Evolutionary conservation across 2,329 filamentous ascomycete genomes (phyloP).

Genomic region (Xylaria polymorpha): DNA sequence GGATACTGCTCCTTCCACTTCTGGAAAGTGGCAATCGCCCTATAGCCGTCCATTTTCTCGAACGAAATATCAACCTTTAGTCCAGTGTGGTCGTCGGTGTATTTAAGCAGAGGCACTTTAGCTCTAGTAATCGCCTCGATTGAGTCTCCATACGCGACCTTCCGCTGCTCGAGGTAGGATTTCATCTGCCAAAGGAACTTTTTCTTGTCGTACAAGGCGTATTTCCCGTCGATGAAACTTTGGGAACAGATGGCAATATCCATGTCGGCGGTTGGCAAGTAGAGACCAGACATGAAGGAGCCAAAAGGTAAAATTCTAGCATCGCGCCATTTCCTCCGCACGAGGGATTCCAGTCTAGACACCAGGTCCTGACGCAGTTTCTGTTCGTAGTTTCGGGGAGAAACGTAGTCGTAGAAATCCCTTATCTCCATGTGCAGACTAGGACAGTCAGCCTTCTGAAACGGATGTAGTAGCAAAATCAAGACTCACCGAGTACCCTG

Average conservation of each 20-base stretch:
- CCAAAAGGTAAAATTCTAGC: conserved; percentile 82
- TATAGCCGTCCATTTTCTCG: conserved; percentile 85
- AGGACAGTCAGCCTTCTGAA: conserved; percentile 27
- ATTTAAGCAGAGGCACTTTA: conserved; percentile 93
- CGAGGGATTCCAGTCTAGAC: conserved; percentile 69
- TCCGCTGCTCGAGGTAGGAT: conserved; percentile 65
- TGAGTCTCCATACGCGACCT: conserved; percentile 67
- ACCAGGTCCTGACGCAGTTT: conserved; percentile 79
- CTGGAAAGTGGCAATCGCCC: conserved; percentile 83
- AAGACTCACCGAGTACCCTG: conserved; percentile 67
- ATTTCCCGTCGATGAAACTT: conserved; percentile 66
- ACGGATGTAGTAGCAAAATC: background rate
- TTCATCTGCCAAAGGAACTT: conserved; percentile 71
- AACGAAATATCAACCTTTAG: conserved; percentile 94
- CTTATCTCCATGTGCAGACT: conserved; percentile 90
- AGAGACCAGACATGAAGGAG: conserved; percentile 89
- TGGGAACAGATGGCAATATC: conserved; percentile 83
- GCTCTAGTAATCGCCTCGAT: conserved; percentile 78
- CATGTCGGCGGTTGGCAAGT: conserved; percentile 83
- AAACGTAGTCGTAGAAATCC: conserved; percentile 88
- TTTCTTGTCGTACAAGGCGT: conserved; percentile 62
- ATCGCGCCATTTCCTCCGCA: conserved; percentile 68
- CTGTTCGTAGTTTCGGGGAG: conserved; percentile 81
- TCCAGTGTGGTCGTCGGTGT: conserved; percentile 79
- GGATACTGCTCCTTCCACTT: conserved; percentile 84